These are phyloP conservation scores for Akanthomyces muscarius DNA, from an alignment of 2,329 filamentous ascomycete genomes.

Conservation along the genomic window DNA sequence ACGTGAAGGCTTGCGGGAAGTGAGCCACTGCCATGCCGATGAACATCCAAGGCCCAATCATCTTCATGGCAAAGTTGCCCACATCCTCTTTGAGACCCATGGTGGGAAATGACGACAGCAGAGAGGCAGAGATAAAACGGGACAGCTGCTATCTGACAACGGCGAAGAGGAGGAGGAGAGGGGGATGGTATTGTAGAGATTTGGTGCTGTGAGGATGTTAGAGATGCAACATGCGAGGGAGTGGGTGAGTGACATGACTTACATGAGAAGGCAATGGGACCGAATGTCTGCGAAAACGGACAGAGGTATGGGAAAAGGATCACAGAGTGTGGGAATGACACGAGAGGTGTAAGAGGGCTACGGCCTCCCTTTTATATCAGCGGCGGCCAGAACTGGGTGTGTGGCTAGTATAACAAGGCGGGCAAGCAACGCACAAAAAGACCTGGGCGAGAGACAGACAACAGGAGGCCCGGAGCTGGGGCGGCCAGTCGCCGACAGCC, in stretches of 20 bases:
- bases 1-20: constrained; percentile 47
- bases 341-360: not conserved
- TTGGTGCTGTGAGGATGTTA: not conserved
- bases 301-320: not conserved
- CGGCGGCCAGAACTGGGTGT: constrained; percentile 7
- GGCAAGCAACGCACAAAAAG: not conserved
- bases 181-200: not conserved
- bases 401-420: not conserved
- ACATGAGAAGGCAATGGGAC: not conserved
- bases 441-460: not conserved
- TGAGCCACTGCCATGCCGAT: constrained; percentile 45
- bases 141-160: not conserved
- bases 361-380: constrained; percentile 11
- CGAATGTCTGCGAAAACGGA: not conserved
- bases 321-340: not conserved
- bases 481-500: not conserved
- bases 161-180: not conserved
- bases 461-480: not conserved
- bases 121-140: not conserved
- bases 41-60: constrained; percentile 51
- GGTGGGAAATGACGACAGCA: not conserved
- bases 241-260: not conserved
- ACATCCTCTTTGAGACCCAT: not conserved
- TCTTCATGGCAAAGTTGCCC: constrained; percentile 26
- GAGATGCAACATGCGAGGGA: not conserved